These are phyloP conservation scores for Porphyridium purpureum DNA, from an alignment of 23 red algal genomes.

Conservation along the genomic window DNA sequence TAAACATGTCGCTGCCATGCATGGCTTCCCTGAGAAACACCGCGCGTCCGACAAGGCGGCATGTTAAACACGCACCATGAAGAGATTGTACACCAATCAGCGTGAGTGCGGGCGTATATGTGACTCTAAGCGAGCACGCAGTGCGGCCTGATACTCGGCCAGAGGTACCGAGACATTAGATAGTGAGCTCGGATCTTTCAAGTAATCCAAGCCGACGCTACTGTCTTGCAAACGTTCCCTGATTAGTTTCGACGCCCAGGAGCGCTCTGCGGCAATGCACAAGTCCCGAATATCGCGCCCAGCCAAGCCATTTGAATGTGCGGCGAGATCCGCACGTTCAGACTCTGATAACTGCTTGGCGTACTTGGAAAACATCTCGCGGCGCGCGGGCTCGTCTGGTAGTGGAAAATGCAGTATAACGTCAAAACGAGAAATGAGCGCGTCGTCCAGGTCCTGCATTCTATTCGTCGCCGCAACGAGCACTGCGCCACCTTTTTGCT, in stretches of 20 bases:
- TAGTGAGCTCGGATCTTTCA: too few relatives aligned
- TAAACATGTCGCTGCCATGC: too few relatives aligned
- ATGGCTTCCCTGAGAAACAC: too few relatives aligned
- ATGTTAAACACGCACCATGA: too few relatives aligned
- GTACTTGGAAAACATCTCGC: slow-evolving; percentile 53
- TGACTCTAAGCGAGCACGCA: too few relatives aligned
- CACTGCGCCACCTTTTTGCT: slow-evolving; percentile 36
- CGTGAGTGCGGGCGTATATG: too few relatives aligned
- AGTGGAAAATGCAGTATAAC: slow-evolving; percentile 54
- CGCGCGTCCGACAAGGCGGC: too few relatives aligned
- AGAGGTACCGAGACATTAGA: too few relatives aligned
- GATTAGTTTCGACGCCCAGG: slow-evolving; percentile 37
- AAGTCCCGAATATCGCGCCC: slow-evolving; percentile 62
- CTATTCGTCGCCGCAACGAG: slow-evolving; percentile 86
- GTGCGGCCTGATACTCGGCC: too few relatives aligned
- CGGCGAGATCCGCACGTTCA: slow-evolving; percentile 33
- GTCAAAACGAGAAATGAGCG: slow-evolving; percentile 80
- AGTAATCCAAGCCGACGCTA: too few relatives aligned
- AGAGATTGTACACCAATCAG: too few relatives aligned
- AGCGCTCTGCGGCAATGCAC: slow-evolving; percentile 74
- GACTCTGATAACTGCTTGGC: slow-evolving; percentile 64
- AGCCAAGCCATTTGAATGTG: slow-evolving; percentile 47
- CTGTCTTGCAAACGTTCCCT: too few relatives aligned
- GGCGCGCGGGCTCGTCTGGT: slow-evolving; percentile 49
- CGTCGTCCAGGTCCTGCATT: slow-evolving; percentile 67